Percentiles rank a stretch among this genome's conserved stretches.
These are phyloP conservation scores for Ophiostoma pallidulum DNA, from an alignment of 2,329 filamentous ascomycete genomes.

Conservation along the genomic window DNA sequence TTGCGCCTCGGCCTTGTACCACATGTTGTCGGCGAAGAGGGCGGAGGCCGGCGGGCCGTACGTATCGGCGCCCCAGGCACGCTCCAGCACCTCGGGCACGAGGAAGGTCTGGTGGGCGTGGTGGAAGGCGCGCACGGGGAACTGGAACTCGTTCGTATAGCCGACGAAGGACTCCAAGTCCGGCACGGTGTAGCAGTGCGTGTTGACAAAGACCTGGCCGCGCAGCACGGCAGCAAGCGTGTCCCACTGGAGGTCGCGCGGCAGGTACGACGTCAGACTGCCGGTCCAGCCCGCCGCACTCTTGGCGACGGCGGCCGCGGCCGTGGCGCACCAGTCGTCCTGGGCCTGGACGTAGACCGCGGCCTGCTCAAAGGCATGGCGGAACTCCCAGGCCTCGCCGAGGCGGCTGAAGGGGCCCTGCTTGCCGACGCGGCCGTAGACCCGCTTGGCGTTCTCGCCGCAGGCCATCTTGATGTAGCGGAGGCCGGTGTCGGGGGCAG, in stretches of 20 bases:
- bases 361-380: slow-evolving; percentile 58
- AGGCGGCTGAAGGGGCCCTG: slow-evolving; percentile 50
- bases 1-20: slow-evolving; percentile 60
- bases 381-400: slow-evolving; percentile 61
- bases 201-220: slow-evolving; percentile 60
- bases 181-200: slow-evolving; percentile 61
- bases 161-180: slow-evolving; percentile 61
- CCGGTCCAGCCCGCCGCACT: slow-evolving; percentile 36
- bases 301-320: slow-evolving; percentile 33
- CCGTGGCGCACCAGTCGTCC: slow-evolving; percentile 58
- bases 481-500: slow-evolving; percentile 53
- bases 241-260: slow-evolving; percentile 54
- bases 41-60: slow-evolving; percentile 18
- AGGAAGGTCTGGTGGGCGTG: slow-evolving; percentile 60
- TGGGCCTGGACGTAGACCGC: slow-evolving; percentile 46
- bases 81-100: slow-evolving; percentile 54
- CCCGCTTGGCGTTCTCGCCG: slow-evolving; percentile 57
- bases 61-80: slow-evolving; percentile 37
- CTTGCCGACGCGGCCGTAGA: slow-evolving; percentile 47
- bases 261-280: slow-evolving; percentile 48
- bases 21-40: slow-evolving; percentile 58
- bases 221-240: slow-evolving; percentile 52
- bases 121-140: slow-evolving; percentile 57
- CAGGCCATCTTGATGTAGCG: slow-evolving; percentile 72
- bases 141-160: slow-evolving; percentile 63